phyloP scores from a whole-genome alignment of 306 rosid species.

The Ceratonia siliqua region DNA sequence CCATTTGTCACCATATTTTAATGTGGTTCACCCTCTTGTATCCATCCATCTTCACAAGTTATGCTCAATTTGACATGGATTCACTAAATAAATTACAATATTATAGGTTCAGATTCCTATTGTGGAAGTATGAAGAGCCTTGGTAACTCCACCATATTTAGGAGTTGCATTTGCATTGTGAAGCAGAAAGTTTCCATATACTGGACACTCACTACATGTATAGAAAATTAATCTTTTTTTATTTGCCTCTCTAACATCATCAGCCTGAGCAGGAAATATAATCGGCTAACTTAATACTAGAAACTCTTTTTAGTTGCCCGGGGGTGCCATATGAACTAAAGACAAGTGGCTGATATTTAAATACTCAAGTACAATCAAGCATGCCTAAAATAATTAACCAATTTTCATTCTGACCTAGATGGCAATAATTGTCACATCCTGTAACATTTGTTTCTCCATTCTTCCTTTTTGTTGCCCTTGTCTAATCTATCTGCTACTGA shows the following conservation, averaged over 20 bases:
- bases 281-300: background rate
- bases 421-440: constrained; percentile 6
- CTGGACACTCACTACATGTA: background rate
- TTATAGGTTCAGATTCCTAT: background rate
- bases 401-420: constrained; percentile 8
- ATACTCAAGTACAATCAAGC: background rate
- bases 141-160: background rate
- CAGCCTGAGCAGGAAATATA: background rate
- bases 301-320: background rate
- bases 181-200: background rate
- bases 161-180: background rate
- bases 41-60: background rate
- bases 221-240: background rate
- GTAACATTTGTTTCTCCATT: constrained; percentile 14
- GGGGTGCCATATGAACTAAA: background rate
- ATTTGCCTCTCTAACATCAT: constrained; percentile 1
- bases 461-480: background rate
- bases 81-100: background rate
- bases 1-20: background rate
- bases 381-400: constrained; percentile 10
- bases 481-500: constrained; percentile 17
- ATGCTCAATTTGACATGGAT: background rate
- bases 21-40: background rate
- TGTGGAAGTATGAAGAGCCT: background rate
- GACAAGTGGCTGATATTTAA: background rate